Conservation (phyloP, 1,284 basidiomycete genomes). For the Puccinia hordei region DNA sequence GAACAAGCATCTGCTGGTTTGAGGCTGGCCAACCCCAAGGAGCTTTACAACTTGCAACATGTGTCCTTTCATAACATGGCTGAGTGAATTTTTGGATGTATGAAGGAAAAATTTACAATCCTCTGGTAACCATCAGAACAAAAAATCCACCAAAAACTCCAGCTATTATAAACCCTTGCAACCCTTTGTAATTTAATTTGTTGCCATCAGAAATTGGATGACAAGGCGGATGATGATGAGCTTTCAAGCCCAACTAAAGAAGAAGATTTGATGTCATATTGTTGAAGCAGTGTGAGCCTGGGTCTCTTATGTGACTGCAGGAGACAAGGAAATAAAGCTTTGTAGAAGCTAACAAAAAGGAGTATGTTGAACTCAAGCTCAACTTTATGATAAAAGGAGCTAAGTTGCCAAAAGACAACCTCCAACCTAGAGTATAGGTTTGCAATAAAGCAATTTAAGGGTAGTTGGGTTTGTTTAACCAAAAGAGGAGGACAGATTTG, state of each 20-base stretch:
- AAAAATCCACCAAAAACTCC: neutral
- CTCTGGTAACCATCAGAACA: neutral
- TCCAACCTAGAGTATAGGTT: too few relatives aligned
- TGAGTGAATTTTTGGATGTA: neutral
- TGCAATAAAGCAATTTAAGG: too few relatives aligned
- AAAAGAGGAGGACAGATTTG: too few relatives aligned
- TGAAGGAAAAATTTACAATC: neutral
- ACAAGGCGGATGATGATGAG: neutral
- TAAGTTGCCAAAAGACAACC: too few relatives aligned
- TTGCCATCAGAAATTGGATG: neutral
- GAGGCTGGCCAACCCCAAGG: neutral
- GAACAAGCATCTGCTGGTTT: neutral
- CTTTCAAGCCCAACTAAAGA: neutral
- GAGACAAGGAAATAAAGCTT: too few relatives aligned
- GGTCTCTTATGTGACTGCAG: too few relatives aligned
- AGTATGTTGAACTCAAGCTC: too few relatives aligned
- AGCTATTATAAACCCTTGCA: neutral
- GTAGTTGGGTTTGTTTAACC: too few relatives aligned
- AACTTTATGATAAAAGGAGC: too few relatives aligned
- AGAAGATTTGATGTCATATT: neutral
- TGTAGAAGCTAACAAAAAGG: too few relatives aligned
- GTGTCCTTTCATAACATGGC: slow-evolving; percentile 2
- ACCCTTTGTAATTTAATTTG: neutral
- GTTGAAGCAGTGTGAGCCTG: too few relatives aligned
- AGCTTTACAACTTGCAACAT: slow-evolving; percentile 17